Evolutionary conservation across 2,329 filamentous ascomycete species (phyloP), one percentile per base, ranked within the genome.

Genomic region (Colletotrichum graminicola): DNA sequence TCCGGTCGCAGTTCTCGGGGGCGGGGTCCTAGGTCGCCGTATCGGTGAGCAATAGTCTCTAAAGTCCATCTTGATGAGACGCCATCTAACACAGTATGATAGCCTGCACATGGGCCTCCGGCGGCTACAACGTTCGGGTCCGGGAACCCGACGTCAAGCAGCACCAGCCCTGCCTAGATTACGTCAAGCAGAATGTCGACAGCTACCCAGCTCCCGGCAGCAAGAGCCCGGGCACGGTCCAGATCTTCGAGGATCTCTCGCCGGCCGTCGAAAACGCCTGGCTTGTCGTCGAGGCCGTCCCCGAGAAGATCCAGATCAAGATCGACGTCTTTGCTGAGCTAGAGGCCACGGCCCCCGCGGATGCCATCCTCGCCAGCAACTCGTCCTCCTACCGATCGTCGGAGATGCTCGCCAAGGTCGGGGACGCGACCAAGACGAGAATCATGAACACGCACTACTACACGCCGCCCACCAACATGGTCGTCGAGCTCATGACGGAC

Each of bases 211-310:
- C 76, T 26, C 71, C 74, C 26, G 63, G 68, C 23, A 70, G 69
- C 0, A 43, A 29, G 26, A 36, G 51, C 6, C 56, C 62, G 10
- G 83, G 82, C 0, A 76, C 70, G 1, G 75, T 78, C 0, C 64
- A 76, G 12, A 79, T 79, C 2, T 79, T 81, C n/a, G 77, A 80
- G 7, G 78, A 82, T 36, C 74, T 88, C 2, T 68, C 78, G 10
- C 62, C 74, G 0, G 83, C 86, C 0, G 82, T 88, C 6, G 62
- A 76, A 1, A 77, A 84, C 43, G 82, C 86, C 3, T 89, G 84
- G 87, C 79, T 88, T 7, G 83, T 88, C n/a, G 82, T 88, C 69
- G 87, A 88, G 76, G 85, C 83, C 18, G 82, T 89, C 0, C 87
- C 86, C 0, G 87, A 88, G 75, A 84, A 81, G 65, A 78, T 87